These are phyloP conservation scores for Lentinula lateritia DNA, from an alignment of 768 basidiomycete species.

Conservation along the genomic window DNA sequence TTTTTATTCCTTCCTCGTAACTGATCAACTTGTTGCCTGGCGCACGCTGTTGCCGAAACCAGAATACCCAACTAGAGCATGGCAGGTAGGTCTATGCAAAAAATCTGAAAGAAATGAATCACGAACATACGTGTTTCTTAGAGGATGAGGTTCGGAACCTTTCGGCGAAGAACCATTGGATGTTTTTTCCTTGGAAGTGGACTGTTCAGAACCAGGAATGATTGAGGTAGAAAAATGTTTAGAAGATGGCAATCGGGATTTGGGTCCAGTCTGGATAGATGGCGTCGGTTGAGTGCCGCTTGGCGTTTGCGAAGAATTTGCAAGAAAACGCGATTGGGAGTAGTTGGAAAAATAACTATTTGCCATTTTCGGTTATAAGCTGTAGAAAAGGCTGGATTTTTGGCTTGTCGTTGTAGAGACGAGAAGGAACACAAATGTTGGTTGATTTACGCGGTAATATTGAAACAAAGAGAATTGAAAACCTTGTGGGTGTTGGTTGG, in stretches of 20 bases:
- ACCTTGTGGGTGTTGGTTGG: too few relatives aligned
- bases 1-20: constrained; percentile 95
- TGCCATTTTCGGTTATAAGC: constrained; percentile 33
- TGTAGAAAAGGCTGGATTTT: neutral
- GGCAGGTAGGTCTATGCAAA: constrained; percentile 11
- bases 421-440: neutral
- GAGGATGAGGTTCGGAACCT: constrained; percentile 49
- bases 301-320: constrained; percentile 30
- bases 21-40: constrained; percentile 86
- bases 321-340: constrained; percentile 65
- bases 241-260: constrained; percentile 51
- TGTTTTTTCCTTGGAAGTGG: constrained; percentile 35
- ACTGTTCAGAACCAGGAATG: constrained; percentile 34
- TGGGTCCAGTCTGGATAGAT: constrained; percentile 13
- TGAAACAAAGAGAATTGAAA: too few relatives aligned
- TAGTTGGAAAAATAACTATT: constrained; percentile 79
- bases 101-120: constrained; percentile 17
- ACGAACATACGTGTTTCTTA: constrained; percentile 88
- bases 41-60: constrained; percentile 86
- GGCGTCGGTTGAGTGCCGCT: constrained; percentile 9
- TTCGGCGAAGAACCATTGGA: constrained; percentile 29
- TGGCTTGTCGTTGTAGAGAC: neutral
- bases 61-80: constrained; percentile 74
- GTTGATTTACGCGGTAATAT: too few relatives aligned
- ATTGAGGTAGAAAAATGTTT: constrained; percentile 72